phyloP scores from a whole-genome alignment of 2,329 filamentous ascomycete species.

The Scytalidium sp. region DNA sequence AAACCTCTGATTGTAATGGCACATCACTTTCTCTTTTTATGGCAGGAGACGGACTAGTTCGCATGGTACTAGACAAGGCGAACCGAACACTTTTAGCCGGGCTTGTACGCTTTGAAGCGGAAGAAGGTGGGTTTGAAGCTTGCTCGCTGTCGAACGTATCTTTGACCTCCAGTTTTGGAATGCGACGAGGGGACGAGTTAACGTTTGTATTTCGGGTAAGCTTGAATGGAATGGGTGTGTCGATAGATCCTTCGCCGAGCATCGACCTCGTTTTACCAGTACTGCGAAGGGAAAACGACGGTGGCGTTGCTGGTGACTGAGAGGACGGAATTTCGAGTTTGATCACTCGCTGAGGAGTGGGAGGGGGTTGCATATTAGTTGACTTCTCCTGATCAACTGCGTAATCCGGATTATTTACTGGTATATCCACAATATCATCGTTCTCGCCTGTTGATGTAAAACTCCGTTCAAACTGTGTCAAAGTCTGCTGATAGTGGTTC shows the following conservation, averaged over 20 bases:
- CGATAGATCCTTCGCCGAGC: constrained; percentile 18
- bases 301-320: constrained; percentile 28
- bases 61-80: constrained; percentile 8
- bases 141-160: constrained; percentile 21
- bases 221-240: constrained; percentile 21
- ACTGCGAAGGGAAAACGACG: constrained; percentile 17
- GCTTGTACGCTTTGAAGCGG: constrained; percentile 19
- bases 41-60: background rate
- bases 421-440: constrained; percentile 6
- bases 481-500: constrained; percentile 23
- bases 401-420: background rate
- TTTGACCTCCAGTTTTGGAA: constrained; percentile 19
- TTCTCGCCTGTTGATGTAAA: constrained; percentile 13
- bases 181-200: constrained; percentile 9
- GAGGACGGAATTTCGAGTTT: constrained; percentile 27
- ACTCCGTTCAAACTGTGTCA: constrained; percentile 25
- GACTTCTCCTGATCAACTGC: background rate
- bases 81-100: constrained; percentile 26
- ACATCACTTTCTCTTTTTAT: background rate
- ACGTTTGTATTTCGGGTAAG: constrained; percentile 1
- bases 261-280: constrained; percentile 13
- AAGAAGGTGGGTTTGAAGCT: constrained; percentile 17
- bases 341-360: constrained; percentile 20
- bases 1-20: background rate
- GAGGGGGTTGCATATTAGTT: constrained; percentile 18